Evolutionary conservation across 164 flowering plant species (phyloP).

Genomic region (Vitis rupestris): DNA sequence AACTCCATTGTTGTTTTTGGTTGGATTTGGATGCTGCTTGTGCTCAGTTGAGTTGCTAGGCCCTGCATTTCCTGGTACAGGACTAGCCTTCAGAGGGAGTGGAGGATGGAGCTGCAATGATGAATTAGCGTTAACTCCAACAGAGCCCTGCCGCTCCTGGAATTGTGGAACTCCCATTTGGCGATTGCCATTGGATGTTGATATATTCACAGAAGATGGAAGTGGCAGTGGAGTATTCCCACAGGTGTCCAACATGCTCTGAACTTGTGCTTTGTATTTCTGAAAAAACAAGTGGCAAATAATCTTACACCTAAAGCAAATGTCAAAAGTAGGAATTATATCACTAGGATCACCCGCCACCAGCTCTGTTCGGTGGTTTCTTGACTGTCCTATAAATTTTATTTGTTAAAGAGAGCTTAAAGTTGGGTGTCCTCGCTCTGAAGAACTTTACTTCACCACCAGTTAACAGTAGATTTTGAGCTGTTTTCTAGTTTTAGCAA

Average conservation of each 20-base stretch:
- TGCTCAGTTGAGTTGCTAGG: not conserved
- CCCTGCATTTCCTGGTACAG: not conserved
- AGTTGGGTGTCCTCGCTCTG: too few relatives aligned
- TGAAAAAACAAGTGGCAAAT: not conserved
- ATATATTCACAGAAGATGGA: not conserved
- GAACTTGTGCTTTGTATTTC: constrained; percentile 19
- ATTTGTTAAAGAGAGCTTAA: too few relatives aligned
- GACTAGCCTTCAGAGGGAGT: constrained; percentile 3
- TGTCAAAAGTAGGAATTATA: not conserved
- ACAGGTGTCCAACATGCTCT: not conserved
- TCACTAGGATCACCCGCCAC: too few relatives aligned
- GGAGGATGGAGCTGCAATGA: not conserved
- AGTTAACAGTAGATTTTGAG: not conserved
- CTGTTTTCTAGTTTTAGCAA: not conserved
- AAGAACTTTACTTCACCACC: too few relatives aligned
- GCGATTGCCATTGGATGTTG: not conserved
- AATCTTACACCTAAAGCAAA: not conserved
- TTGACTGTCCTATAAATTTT: too few relatives aligned
- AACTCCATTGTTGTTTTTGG: not conserved
- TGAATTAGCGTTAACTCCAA: constrained; percentile 5
- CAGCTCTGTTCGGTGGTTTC: too few relatives aligned
- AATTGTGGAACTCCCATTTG: not conserved
- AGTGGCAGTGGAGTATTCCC: not conserved
- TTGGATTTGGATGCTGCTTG: not conserved
- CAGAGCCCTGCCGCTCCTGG: not conserved